phyloP scores from a whole-genome alignment of 1,284 basidiomycete species.

The Cutaneotrichosporon dermatis region DNA sequence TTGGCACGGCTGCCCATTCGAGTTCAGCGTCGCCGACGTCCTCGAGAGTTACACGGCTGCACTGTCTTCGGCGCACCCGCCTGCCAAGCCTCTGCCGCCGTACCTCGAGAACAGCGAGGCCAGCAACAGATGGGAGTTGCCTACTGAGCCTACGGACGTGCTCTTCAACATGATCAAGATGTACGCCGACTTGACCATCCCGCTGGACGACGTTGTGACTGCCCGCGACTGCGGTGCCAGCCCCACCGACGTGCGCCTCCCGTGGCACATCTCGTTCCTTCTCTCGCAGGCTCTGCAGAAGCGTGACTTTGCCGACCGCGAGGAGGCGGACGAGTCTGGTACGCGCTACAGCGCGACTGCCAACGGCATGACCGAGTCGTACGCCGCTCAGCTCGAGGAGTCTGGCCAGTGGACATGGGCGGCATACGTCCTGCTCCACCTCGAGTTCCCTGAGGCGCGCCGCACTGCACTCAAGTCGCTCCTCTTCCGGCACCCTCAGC shows the following conservation, averaged over 20 bases:
- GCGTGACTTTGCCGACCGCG: constrained; percentile 79
- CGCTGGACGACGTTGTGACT: constrained; percentile 53
- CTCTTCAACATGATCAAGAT: constrained; percentile 80
- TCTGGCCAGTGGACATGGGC: constrained; percentile 79
- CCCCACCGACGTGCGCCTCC: constrained; percentile 72
- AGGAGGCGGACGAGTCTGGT: constrained; percentile 57
- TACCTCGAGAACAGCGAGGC: constrained; percentile 54
- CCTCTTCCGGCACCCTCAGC: constrained; percentile 66
- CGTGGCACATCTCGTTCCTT: constrained; percentile 91
- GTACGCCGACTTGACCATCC: constrained; percentile 55
- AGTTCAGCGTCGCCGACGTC: constrained; percentile 66
- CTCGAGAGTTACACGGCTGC: constrained; percentile 64
- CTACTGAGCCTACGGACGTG: constrained; percentile 57
- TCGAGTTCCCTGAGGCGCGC: constrained; percentile 71
- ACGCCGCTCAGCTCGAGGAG: constrained; percentile 81
- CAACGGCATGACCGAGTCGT: constrained; percentile 74
- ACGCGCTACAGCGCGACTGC: constrained; percentile 66
- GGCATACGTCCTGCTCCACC: constrained; percentile 81
- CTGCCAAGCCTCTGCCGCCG: constrained; percentile 64
- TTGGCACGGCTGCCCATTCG: constrained; percentile 79
- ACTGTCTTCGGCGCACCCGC: constrained; percentile 46
- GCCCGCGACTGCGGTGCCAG: constrained; percentile 73
- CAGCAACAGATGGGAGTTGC: constrained; percentile 45
- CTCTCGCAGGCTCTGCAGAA: constrained; percentile 74
- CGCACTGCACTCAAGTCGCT: constrained; percentile 75